These are phyloP conservation scores for Strobilomyces confusus DNA, from an alignment of 768 basidiomycete species.

Conservation along the genomic window DNA sequence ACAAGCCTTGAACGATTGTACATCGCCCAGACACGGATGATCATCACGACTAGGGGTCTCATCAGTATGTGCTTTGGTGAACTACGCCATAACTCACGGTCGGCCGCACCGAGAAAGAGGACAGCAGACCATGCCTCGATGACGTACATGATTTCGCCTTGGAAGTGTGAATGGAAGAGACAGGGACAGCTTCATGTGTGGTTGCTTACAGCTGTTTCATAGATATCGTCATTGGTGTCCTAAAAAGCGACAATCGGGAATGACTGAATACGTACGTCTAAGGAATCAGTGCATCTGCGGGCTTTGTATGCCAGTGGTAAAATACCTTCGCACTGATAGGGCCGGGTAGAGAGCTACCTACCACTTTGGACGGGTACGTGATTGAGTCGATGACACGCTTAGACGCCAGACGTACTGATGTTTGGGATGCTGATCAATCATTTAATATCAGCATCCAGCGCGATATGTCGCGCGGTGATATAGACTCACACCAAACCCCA, in stretches of 20 bases:
- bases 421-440: background rate
- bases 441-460: background rate
- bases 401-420: background rate
- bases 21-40: background rate
- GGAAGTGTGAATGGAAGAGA: background rate
- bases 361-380: background rate
- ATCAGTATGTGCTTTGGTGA: background rate
- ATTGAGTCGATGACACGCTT: background rate
- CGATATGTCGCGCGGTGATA: background rate
- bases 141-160: background rate
- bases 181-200: background rate
- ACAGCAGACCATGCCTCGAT: background rate
- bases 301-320: background rate
- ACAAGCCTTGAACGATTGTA: background rate
- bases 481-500: background rate
- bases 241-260: background rate
- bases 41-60: background rate
- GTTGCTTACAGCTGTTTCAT: background rate
- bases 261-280: background rate
- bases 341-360: conserved; percentile 3
- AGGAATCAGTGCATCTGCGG: background rate
- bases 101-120: background rate
- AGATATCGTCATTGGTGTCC: background rate
- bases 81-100: background rate
- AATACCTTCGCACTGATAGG: conserved; percentile 1